Percentiles rank a stretch among this genome's conserved stretches.
These are phyloP conservation scores for Tricholoma sp. DNA, from an alignment of 768 basidiomycete species.

Conservation along the genomic window DNA sequence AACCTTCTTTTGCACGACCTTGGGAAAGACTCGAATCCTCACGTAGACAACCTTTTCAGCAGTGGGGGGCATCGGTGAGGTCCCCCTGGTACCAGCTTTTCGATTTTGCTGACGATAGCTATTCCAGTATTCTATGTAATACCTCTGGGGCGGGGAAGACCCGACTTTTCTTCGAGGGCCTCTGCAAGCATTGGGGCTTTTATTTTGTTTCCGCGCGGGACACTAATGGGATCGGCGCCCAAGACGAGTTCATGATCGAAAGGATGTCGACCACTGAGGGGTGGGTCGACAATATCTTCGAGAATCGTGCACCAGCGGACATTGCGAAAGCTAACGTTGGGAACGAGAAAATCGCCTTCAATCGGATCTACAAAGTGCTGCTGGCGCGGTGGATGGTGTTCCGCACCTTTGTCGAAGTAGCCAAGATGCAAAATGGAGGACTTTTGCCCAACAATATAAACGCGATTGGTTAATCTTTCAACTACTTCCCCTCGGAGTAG, in stretches of 20 bases:
- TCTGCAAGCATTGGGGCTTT: background rate
- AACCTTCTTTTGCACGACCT: background rate
- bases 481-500: background rate
- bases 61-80: background rate
- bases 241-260: background rate
- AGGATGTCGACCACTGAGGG: background rate
- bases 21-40: background rate
- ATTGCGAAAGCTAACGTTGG: background rate
- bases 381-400: background rate
- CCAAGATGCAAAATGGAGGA: background rate
- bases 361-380: background rate
- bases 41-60: background rate
- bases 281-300: background rate
- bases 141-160: background rate
- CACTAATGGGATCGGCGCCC: background rate
- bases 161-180: background rate
- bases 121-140: background rate
- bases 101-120: background rate
- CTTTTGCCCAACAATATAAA: background rate
- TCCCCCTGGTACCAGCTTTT: background rate
- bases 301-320: background rate
- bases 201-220: background rate
- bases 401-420: background rate
- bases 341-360: background rate
- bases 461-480: background rate